A percentile compares a stretch with the other conserved stretches of the same genome.
These are phyloP conservation scores for Giardia muris DNA, from an alignment of 208 protist genomes.

Conservation along the genomic window DNA sequence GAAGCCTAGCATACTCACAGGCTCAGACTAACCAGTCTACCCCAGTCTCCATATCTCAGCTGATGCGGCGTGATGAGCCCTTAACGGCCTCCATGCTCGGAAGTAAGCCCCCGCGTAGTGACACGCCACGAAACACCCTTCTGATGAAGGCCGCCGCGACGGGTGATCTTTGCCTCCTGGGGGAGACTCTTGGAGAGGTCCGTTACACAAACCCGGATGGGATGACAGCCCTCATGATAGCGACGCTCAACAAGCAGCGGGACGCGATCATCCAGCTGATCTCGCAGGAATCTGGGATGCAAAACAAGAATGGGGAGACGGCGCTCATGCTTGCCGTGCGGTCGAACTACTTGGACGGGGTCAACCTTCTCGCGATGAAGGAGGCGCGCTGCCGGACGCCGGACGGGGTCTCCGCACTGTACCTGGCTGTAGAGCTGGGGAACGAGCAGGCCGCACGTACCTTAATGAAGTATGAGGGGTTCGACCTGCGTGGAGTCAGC, in stretches of 20 bases:
- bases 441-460: background rate
- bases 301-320: background rate
- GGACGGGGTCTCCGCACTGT: background rate
- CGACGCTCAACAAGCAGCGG: background rate
- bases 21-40: too few species aligned
- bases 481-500: background rate
- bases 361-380: background rate
- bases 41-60: too few species aligned
- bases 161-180: background rate
- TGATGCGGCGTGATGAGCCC: too few species aligned
- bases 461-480: background rate
- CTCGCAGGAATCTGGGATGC: background rate
- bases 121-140: background rate
- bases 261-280: background rate
- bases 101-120: too few species aligned
- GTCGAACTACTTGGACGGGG: background rate
- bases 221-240: background rate
- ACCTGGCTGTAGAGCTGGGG: background rate
- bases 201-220: background rate
- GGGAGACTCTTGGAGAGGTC: background rate
- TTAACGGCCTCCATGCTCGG: too few species aligned
- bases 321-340: background rate
- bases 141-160: background rate
- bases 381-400: background rate
- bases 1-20: too few species aligned